These are phyloP conservation scores for Diaporthe sp. DNA, from an alignment of 2,329 filamentous ascomycete species.

Conservation along the genomic window DNA sequence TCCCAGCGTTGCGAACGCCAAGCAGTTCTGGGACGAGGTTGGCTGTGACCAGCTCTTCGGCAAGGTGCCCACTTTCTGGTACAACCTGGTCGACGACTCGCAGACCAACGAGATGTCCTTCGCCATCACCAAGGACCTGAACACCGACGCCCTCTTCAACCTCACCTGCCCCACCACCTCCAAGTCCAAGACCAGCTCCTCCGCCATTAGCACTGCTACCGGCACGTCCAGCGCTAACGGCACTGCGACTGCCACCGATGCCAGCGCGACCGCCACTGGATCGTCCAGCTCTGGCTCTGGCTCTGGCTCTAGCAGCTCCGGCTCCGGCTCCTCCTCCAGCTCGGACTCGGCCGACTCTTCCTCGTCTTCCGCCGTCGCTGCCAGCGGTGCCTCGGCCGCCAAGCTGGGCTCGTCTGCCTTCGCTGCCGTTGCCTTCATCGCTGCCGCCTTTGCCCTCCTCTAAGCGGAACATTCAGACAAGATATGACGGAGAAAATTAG, in stretches of 20 bases:
- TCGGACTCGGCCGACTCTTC: constrained; percentile 13
- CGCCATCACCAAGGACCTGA: constrained; percentile 72
- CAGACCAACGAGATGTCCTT: constrained; percentile 77
- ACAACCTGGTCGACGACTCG: constrained; percentile 78
- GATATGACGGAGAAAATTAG: neutral
- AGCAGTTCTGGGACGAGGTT: constrained; percentile 85
- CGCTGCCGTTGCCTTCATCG: constrained; percentile 38
- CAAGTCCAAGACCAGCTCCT: constrained; percentile 43
- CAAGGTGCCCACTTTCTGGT: constrained; percentile 80
- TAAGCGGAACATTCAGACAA: neutral
- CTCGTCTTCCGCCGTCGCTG: constrained; percentile 28
- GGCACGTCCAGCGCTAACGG: constrained; percentile 77
- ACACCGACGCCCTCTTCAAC: constrained; percentile 71
- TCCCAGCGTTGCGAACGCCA: constrained; percentile 76
- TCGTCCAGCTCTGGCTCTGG: constrained; percentile 53
- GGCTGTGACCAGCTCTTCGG: constrained; percentile 77
- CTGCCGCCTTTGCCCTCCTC: constrained; percentile 38
- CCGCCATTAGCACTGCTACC: constrained; percentile 55
- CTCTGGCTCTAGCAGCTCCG: constrained; percentile 44
- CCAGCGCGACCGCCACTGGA: constrained; percentile 80
- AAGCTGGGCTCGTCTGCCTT: constrained; percentile 40
- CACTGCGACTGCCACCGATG: constrained; percentile 78
- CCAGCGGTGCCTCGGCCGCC: constrained; percentile 38
- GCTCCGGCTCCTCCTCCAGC: constrained; percentile 47
- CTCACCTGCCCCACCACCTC: constrained; percentile 67